Conservation (phyloP, 2,329 filamentous ascomycete species). For the Paraphoma chrysanthemicola region DNA sequence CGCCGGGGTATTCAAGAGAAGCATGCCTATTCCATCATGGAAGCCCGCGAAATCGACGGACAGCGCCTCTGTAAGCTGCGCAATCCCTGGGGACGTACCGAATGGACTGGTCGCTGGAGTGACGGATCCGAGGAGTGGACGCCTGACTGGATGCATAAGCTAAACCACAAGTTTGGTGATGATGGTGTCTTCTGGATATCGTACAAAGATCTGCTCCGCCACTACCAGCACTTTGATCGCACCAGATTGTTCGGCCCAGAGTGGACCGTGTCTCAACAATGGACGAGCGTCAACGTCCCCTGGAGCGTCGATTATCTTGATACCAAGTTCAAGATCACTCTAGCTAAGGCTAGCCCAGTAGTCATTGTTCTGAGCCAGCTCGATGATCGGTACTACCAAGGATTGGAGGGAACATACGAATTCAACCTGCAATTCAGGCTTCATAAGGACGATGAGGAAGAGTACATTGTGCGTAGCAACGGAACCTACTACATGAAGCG, state of each 20-base stretch:
- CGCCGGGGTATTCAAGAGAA: conserved; percentile 56
- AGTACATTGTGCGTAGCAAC: conserved; percentile 65
- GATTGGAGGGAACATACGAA: conserved; percentile 63
- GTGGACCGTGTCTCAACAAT: conserved; percentile 67
- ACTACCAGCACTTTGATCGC: conserved; percentile 67
- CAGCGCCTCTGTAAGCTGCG: conserved; percentile 58
- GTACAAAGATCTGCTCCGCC: conserved; percentile 64
- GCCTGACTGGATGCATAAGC: conserved; percentile 74
- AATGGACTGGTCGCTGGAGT: conserved; percentile 83
- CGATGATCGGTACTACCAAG: conserved; percentile 67
- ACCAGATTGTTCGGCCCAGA: conserved; percentile 67
- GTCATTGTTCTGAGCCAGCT: conserved; percentile 67
- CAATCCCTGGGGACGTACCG: conserved; percentile 82
- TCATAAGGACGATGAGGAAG: conserved; percentile 65
- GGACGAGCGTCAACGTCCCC: conserved; percentile 66
- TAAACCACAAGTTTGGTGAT: conserved; percentile 77
- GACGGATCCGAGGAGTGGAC: conserved; percentile 89
- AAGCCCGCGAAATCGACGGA: conserved; percentile 66
- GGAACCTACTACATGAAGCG: conserved; percentile 69
- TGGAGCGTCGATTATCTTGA: conserved; percentile 68
- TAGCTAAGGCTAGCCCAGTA: conserved; percentile 59
- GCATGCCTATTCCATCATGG: conserved; percentile 66
- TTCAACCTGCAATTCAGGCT: conserved; percentile 66
- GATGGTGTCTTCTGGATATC: conserved; percentile 73
- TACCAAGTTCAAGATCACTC: conserved; percentile 64